Base-by-base conservation (phyloP, 768 basidiomycete species). In the Gloeostereum incarnatum region DNA sequence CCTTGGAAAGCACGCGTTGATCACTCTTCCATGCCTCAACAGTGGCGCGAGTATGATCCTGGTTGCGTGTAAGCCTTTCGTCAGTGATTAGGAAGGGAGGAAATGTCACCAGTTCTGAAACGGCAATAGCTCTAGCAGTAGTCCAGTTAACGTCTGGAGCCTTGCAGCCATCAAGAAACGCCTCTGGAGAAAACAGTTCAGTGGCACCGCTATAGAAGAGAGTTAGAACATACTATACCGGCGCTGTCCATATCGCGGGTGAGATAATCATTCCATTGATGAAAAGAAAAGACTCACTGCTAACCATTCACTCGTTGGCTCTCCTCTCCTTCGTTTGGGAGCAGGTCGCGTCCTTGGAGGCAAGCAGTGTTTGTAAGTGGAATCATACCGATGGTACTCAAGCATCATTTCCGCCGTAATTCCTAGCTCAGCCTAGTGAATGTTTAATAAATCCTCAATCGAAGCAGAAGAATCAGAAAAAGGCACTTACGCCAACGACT, bases 101-200 rank as follows among this genome's bases (percentile, higher is more conserved):
- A 29, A 29, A 29, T 29, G 14, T 29, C 14, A 47, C 43, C n/a
- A 47, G 37, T 31, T 47, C 46, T 1, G 46, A 45, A 24, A 45
- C 27, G 11, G 44, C 43, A 18, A 47, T 22, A 6, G 40, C 44
- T 9, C 43, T 43, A 22, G 33, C 38, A 24, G 43, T 39, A 4
- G 32, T 20, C 46, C 46, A 45, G 35, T 47, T 41, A 19, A 45
- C 31, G 18, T 45, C 41, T 2, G 46, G 46, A 6, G 36, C 13
- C 34, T 47, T 41, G 14, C 43, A 39, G 3, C 46, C 46, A 17
- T 14, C 10, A 2, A 45, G 30, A 6, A 47, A 31, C 3, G 40
- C 37, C 20, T 41, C 40, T 11, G 39, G n/a, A n/a, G n/a, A n/a
- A n/a, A n/a, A n/a, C 27, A 31, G 20, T 35, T 35, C 4, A 26